Base-by-base conservation (phyloP, 2,329 filamentous ascomycete species). In the Tolypocladium guangdongense region DNA sequence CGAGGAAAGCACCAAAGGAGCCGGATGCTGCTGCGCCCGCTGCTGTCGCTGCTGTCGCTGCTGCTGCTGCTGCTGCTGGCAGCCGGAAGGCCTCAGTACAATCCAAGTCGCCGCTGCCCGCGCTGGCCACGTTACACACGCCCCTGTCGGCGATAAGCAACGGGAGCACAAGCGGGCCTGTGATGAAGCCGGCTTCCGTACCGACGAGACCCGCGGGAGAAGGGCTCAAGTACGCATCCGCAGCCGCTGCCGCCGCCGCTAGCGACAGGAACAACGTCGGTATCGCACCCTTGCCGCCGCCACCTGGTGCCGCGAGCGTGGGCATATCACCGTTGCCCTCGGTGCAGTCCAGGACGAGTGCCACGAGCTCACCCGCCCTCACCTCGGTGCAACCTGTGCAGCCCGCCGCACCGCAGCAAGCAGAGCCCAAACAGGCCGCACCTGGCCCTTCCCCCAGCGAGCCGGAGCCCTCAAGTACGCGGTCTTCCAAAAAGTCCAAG, bases 201-300 rank as follows among this genome's bases (percentile, higher is more conserved):
- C 93, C 93, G 1, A 84, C 88, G 55, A 83, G 92, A 67, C 84
- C 88, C 7, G 87, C 90, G 4, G 90, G 90, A 49, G 92, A 97
- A 68, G 89, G 88, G 1, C 77, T 99, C 60, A 97, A 97, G 71
- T 99, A 99, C 67, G 93, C 93, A 46, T 97, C 93, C 38, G 93
- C 93, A 0, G 93, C 93, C 0, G 93, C 93, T 0, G 93, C 93
- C 0, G 93, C 92, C 0, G 92, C 93, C 1, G 90, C 91, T 47
- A 90, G 83, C 68, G 90, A 96, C 61, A 81, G 76, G 71, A 91
- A 89, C 74, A 92, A 86, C 66, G 86, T 97, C 33, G 93, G 93
- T 30, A 96, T 99, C 64, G 86, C 92, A 55, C 93, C 93, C 41
- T 77, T 97, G 64, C 93, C 93, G 53, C 92, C 93, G 57, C 93